A percentile compares a stretch with the other conserved stretches of the same genome.
phyloP scores from a whole-genome alignment of 192 early-diverging fungal genomes.

The Ramicandelaber brevisporus region DNA sequence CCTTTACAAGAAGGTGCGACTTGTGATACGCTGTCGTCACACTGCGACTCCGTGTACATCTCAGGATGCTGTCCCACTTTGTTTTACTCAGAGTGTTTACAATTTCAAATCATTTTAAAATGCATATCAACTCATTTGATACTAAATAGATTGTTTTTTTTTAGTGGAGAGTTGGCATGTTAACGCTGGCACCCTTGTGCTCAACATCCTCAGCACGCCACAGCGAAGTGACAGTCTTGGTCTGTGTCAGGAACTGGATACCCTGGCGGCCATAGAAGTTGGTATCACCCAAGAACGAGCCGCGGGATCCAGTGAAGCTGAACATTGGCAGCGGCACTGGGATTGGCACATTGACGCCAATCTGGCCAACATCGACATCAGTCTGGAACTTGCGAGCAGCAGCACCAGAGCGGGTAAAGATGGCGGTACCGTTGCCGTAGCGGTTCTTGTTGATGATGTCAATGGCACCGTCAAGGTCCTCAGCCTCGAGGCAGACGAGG shows the following conservation, averaged over 20 bases:
- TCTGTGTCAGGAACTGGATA: constrained; percentile 67
- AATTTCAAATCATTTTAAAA: too few relatives aligned
- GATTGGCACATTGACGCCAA: constrained; percentile 74
- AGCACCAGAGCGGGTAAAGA: constrained; percentile 79
- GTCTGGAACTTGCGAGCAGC: constrained; percentile 64
- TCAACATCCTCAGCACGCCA: constrained; percentile 74
- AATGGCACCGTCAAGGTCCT: constrained; percentile 76
- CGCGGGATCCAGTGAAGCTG: constrained; percentile 78
- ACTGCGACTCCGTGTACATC: too few relatives aligned
- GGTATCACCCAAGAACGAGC: constrained; percentile 74
- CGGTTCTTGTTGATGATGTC: constrained; percentile 70
- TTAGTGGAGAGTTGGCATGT: constrained; percentile 69
- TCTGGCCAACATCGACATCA: constrained; percentile 81
- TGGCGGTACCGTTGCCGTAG: constrained; percentile 65
- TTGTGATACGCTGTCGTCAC: too few relatives aligned
- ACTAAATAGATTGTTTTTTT: too few relatives aligned
- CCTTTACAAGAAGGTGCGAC: too few relatives aligned
- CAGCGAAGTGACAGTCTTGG: constrained; percentile 84
- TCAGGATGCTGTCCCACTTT: too few relatives aligned
- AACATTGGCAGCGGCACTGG: constrained; percentile 95
- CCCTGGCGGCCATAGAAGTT: constrained; percentile 77
- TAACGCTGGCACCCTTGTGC: constrained; percentile 33
- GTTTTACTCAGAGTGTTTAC: too few relatives aligned
- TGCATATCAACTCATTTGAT: too few relatives aligned
- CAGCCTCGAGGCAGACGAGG: constrained; percentile 52